Evolutionary conservation across 1,284 basidiomycete genomes (phyloP), one percentile per base, ranked within the genome.

Genomic region (Schizophyllum commune): DNA sequence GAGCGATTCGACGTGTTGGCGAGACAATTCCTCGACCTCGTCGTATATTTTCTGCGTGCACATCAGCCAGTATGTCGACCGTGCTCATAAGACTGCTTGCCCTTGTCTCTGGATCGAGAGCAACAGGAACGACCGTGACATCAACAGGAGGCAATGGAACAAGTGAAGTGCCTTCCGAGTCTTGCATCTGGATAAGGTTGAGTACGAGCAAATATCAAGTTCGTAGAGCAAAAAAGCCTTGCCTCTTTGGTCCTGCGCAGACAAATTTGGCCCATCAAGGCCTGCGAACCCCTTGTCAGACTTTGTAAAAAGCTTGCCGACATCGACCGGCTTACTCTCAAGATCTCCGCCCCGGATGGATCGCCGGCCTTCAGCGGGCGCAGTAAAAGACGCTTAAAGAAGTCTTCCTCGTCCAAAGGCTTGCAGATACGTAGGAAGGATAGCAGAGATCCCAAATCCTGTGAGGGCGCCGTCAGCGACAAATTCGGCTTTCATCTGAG

Each of bases 161-260:
- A 8, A 96, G 76, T 13, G 79, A 73, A 20, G 87, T 86, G 15
- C 93, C 94, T 11, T 84, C 72, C 8, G 77, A 79, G 69, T 94
- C 91, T 80, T 90, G 88, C 86, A 94, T 94, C 86, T 92, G 68
- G 52, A 59, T 58, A 34, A 33, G n/a, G 6, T 27, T 68, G 6
- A 68, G 60, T 17, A 19, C 57, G 53, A n/a, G 21, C 21, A 11
- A 7, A 32, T 51, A 19, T 33, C 3, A 7, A n/a, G n/a, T n/a
- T n/a, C n/a, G n/a, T n/a, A n/a, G n/a, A n/a, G n/a, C n/a, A n/a
- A n/a, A n/a, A n/a, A n/a, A n/a, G n/a, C n/a, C n/a, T 56, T 51
- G 86, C 89, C 74, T 94, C 91, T 72, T 95, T 95, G 4, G 92
- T 94, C 34, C 93, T 82, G 5, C 93, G 86, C 55, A 96, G 86